Conservation (phyloP, 2,329 filamentous ascomycete species). For the Fusarium sp. region DNA sequence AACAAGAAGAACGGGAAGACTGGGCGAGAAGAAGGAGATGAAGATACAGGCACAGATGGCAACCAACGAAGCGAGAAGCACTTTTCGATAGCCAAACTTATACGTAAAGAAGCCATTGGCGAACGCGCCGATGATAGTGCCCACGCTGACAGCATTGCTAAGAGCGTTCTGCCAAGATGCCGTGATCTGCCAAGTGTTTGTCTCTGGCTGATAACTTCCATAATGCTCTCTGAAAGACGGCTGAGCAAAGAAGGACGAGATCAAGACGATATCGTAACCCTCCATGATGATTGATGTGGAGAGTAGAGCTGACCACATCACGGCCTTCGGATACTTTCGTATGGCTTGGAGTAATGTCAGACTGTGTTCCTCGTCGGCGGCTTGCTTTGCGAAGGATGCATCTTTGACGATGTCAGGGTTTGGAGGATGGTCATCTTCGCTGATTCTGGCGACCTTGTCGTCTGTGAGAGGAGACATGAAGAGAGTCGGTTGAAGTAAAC, state of each 20-base stretch:
- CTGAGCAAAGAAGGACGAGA: constrained; percentile 50
- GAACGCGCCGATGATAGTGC: constrained; percentile 39
- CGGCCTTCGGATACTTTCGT: constrained; percentile 32
- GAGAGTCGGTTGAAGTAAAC: not conserved
- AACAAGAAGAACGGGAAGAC: constrained; percentile 57
- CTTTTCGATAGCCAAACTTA: constrained; percentile 55
- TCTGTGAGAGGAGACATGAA: constrained; percentile 14
- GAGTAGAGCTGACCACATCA: constrained; percentile 39
- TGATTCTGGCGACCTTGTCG: constrained; percentile 35
- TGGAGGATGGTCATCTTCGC: constrained; percentile 31
- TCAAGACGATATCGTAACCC: constrained; percentile 49
- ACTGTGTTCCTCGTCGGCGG: constrained; percentile 29
- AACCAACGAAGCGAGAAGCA: constrained; percentile 59
- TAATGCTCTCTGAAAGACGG: constrained; percentile 48
- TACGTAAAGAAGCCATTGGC: constrained; percentile 44
- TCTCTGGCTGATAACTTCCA: constrained; percentile 35
- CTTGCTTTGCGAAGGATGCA: constrained; percentile 30
- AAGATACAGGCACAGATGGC: constrained; percentile 46
- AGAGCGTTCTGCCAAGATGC: constrained; percentile 31
- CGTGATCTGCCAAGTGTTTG: constrained; percentile 22
- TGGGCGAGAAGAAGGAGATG: constrained; percentile 52
- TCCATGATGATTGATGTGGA: constrained; percentile 55
- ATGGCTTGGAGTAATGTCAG: constrained; percentile 33
- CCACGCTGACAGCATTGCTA: constrained; percentile 26
- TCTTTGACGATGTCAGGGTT: constrained; percentile 22